These are phyloP conservation scores for Sphagnum contortum DNA, from an alignment of 225 moss, liverwort and hornwort genomes.

Conservation along the genomic window DNA sequence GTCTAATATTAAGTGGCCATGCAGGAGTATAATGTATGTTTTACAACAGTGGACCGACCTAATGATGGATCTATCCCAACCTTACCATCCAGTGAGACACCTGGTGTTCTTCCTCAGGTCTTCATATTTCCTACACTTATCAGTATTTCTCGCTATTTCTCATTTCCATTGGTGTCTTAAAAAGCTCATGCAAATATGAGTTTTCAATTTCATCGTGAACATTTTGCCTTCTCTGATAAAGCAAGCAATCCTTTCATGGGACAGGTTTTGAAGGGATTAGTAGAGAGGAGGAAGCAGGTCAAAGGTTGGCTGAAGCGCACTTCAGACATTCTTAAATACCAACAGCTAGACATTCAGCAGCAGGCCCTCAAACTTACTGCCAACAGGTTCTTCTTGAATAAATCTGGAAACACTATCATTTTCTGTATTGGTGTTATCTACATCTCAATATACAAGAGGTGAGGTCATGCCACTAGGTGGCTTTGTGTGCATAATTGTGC, in stretches of 20 bases:
- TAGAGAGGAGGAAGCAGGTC: slow-evolving; percentile 94
- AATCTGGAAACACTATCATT: background rate
- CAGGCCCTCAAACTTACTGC: slow-evolving; percentile 98
- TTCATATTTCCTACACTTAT: background rate
- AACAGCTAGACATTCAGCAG: slow-evolving; percentile 96
- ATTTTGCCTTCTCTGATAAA: background rate
- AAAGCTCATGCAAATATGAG: too few relatives aligned
- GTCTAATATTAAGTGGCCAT: too few relatives aligned
- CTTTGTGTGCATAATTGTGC: background rate
- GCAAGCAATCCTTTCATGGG: slow-evolving; percentile 8
- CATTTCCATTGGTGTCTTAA: background rate
- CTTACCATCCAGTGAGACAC: slow-evolving; percentile 63
- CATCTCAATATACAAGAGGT: background rate
- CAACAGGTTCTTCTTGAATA: slow-evolving; percentile 54
- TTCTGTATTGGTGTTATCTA: background rate
- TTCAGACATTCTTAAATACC: slow-evolving; percentile 80
- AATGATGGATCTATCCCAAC: slow-evolving; percentile 63
- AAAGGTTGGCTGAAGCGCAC: slow-evolving; percentile 87
- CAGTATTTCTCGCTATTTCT: slow-evolving; percentile 1
- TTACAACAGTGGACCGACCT: slow-evolving; percentile 83
- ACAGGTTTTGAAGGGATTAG: slow-evolving; percentile 87
- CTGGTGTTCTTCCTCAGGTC: slow-evolving; percentile 96
- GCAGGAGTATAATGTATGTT: slow-evolving; percentile 98
- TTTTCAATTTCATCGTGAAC: too few relatives aligned
- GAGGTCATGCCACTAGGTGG: too few relatives aligned